Evolutionary conservation across 441 rosid species (phyloP), one percentile per base, ranked within the genome.

Genomic region (Aleurites moluccanus): DNA sequence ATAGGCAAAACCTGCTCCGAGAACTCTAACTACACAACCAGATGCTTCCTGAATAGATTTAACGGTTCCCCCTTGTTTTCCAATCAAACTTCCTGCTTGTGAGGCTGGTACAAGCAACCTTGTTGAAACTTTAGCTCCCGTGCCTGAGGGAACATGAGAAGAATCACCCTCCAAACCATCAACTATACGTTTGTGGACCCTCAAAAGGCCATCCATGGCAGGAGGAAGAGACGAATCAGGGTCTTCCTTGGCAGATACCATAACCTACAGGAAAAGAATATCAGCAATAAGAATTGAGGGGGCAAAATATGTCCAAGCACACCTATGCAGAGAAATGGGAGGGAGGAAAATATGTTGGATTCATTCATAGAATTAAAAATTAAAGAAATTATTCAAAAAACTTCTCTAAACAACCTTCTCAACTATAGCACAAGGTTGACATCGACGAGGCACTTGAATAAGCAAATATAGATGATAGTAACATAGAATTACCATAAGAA

Each of bases 221-320:
- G 98, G 99, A 75, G 99, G 97, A 71, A 90, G 85, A 69, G 91
- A 72, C 75, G 96, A 88, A 80, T 90, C 96, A n/a, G 99, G 97
- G 79, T 95, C 99, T 84, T 95, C 99, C 87, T 88, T 93, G 56
- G 88, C 98, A 84, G 99, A 95, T 67, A 95, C 90, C 97, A 95
- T 91, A 71, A 93, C 98, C 97, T 92, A 77, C 70, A 65, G 67
- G 77, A 67, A n/a, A 77, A 77, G 45, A 82, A 64, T 15, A 67
- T 61, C 57, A 77, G 47, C 70, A 75, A 67, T 67, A 78, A 35
- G 72, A 64, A n/a, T n/a, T n/a, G n/a, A 67, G 42, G n/a, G 21
- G 8, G 40, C 23, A 50, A 21, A 47, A 13, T 15, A 28, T 28
- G 28, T 52, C 68, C 68, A 33, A 6, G 42, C 20, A 33, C 14